A percentile compares a stretch with the other conserved stretches of the same genome.
Evolutionary conservation across 108 stramenopile species (phyloP).

Genomic region (Mayamaea pseudoterrestris): DNA sequence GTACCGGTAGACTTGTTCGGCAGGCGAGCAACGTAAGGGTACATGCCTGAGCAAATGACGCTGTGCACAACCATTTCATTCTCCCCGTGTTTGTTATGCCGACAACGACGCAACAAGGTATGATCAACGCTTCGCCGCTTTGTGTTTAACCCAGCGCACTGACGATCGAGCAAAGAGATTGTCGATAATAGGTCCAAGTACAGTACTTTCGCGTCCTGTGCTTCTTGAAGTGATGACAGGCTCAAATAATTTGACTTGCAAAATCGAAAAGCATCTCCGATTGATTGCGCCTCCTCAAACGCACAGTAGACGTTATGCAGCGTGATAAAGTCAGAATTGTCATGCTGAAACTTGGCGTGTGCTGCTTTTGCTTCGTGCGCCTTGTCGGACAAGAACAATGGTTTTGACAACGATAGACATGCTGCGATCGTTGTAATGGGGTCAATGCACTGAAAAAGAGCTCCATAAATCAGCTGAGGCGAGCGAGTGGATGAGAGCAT

Average conservation of each 20-base stretch:
- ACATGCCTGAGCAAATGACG: constrained; percentile 87
- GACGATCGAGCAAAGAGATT: constrained; percentile 66
- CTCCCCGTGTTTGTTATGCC: constrained; percentile 27
- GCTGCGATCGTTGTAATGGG: constrained; percentile 73
- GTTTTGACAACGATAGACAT: constrained; percentile 45
- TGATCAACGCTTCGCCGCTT: background rate
- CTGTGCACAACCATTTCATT: constrained; percentile 55
- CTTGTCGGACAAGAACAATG: constrained; percentile 65
- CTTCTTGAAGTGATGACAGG: constrained; percentile 51
- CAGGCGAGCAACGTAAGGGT: constrained; percentile 76
- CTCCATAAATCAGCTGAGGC: constrained; percentile 63
- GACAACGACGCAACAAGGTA: constrained; percentile 1
- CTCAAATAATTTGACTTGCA: constrained; percentile 66
- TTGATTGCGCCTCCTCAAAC: constrained; percentile 20
- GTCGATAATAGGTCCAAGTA: constrained; percentile 59
- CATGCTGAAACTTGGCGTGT: constrained; percentile 42
- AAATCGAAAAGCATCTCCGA: constrained; percentile 32
- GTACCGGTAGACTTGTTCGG: constrained; percentile 9
- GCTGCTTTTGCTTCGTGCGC: constrained; percentile 59
- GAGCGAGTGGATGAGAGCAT: no score
- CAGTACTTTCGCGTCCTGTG: constrained; percentile 60
- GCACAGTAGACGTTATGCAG: constrained; percentile 78
- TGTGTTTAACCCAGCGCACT: background rate
- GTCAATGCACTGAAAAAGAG: constrained; percentile 66
- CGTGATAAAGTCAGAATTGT: constrained; percentile 80